A percentile compares a stretch with the other conserved stretches of the same genome.
These are phyloP conservation scores for Peniophora sp. DNA, from an alignment of 1,284 basidiomycete genomes.

Conservation along the genomic window DNA sequence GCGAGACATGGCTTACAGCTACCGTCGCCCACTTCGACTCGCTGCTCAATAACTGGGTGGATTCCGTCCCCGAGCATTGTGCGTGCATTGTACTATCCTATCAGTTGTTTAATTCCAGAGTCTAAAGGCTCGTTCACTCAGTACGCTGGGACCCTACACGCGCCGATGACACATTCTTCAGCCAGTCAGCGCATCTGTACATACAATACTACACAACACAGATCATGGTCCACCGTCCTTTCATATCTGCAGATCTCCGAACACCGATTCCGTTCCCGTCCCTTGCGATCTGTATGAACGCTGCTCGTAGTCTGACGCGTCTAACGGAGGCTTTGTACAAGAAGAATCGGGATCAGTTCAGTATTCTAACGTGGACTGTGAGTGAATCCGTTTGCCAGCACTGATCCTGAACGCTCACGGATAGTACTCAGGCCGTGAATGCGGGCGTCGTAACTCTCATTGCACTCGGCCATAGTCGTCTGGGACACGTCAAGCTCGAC, in stretches of 20 bases:
- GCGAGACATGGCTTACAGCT: slow-evolving; percentile 44
- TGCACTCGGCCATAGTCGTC: no score
- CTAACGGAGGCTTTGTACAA: slow-evolving; percentile 26
- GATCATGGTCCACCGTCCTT: slow-evolving; percentile 55
- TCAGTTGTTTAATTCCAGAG: no score
- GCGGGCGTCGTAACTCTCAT: no score
- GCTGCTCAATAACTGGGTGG: slow-evolving; percentile 56
- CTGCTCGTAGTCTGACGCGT: slow-evolving; percentile 50
- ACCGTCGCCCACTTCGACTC: slow-evolving; percentile 53
- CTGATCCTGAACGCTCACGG: no score
- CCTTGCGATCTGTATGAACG: slow-evolving; percentile 57
- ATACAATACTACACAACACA: slow-evolving; percentile 47
- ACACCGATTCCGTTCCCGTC: slow-evolving; percentile 42
- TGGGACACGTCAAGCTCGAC: no score
- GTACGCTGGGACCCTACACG: slow-evolving; percentile 54
- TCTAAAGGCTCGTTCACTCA: slow-evolving; percentile 9
- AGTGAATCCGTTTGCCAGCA: no score
- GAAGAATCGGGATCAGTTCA: no score
- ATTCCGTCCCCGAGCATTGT: slow-evolving; percentile 48
- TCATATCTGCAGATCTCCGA: slow-evolving; percentile 44
- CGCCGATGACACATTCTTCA: slow-evolving; percentile 36
- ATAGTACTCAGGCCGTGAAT: no score
- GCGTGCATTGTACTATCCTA: slow-evolving; percentile 8
- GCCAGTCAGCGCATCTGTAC: slow-evolving; percentile 48
- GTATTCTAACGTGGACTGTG: no score